phyloP scores from a whole-genome alignment of 2,329 filamentous ascomycete genomes.

The Monilinia fructigena region DNA sequence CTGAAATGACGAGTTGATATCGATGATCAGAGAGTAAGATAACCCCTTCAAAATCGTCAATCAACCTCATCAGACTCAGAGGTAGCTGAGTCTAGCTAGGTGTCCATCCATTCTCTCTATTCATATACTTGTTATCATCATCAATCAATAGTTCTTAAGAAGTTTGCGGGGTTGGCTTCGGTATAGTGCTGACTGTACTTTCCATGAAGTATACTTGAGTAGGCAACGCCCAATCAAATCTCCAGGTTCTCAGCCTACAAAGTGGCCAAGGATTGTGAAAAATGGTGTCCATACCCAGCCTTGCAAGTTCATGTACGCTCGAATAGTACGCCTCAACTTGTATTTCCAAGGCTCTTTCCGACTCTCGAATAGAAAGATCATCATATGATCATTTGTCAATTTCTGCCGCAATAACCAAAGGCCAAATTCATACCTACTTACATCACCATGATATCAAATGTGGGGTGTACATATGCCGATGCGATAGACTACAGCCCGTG shows the following conservation, averaged over 20 bases:
- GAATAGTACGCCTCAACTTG: constrained; percentile 3
- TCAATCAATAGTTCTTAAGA: constrained; percentile 13
- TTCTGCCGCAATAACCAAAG: constrained; percentile 12
- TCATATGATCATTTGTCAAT: constrained; percentile 22
- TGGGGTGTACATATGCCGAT: constrained; percentile 17
- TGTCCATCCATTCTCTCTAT: not conserved
- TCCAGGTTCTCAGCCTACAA: constrained; percentile 11
- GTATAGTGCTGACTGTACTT: constrained; percentile 22
- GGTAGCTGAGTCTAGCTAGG: constrained; percentile 2
- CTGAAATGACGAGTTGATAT: not conserved
- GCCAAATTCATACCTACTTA: constrained; percentile 6
- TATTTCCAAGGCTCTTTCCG: constrained; percentile 14
- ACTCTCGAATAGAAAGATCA: not conserved
- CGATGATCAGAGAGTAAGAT: not conserved
- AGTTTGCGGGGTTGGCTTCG: not conserved
- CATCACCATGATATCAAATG: constrained; percentile 22
- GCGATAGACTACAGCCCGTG: constrained; percentile 1
- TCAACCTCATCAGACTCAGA: not conserved
- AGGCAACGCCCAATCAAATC: constrained; percentile 3
- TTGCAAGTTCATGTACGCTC: constrained; percentile 16
- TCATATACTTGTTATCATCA: not conserved
- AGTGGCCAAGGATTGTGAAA: not conserved
- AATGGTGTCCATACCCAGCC: constrained; percentile 11
- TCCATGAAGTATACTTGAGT: not conserved
- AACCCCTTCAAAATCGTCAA: not conserved